Evolutionary conservation across 2,329 filamentous ascomycete species (phyloP).

Genomic region (Neonectria coccinea): DNA sequence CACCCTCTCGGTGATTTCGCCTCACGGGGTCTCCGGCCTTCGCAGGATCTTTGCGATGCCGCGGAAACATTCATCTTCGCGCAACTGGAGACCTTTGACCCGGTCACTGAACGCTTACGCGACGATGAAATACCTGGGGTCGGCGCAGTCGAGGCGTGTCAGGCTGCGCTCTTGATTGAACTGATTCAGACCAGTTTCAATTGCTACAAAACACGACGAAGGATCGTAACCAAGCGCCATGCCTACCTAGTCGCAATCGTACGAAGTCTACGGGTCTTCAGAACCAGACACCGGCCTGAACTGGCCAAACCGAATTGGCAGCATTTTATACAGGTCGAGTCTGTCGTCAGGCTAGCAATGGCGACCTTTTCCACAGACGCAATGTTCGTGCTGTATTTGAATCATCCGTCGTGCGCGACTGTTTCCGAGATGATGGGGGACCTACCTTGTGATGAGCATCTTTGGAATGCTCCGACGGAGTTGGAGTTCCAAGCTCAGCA

Average conservation of each 20-base stretch:
- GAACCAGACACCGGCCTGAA: background rate
- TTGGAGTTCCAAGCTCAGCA: constrained; percentile 1
- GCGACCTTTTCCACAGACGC: constrained; percentile 31
- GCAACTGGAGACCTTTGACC: constrained; percentile 11
- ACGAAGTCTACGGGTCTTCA: constrained; percentile 16
- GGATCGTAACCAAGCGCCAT: constrained; percentile 20
- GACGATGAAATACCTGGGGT: background rate
- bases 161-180: constrained; percentile 26
- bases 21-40: background rate
- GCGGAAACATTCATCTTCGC: constrained; percentile 32
- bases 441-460: constrained; percentile 20
- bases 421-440: constrained; percentile 31
- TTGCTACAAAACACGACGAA: constrained; percentile 16
- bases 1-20: background rate
- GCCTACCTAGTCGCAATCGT: constrained; percentile 16
- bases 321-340: constrained; percentile 24
- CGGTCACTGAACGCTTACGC: too few relatives aligned
- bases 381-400: constrained; percentile 22
- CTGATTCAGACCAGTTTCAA: constrained; percentile 25
- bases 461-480: constrained; percentile 31
- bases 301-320: constrained; percentile 10
- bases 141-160: constrained; percentile 24
- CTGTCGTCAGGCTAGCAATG: constrained; percentile 19
- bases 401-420: constrained; percentile 25
- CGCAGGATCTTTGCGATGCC: constrained; percentile 7